A percentile compares a stretch with the other conserved stretches of the same genome.
Evolutionary conservation across 345 rosid genomes (phyloP).

Genomic region (Lumnitzera littorea): DNA sequence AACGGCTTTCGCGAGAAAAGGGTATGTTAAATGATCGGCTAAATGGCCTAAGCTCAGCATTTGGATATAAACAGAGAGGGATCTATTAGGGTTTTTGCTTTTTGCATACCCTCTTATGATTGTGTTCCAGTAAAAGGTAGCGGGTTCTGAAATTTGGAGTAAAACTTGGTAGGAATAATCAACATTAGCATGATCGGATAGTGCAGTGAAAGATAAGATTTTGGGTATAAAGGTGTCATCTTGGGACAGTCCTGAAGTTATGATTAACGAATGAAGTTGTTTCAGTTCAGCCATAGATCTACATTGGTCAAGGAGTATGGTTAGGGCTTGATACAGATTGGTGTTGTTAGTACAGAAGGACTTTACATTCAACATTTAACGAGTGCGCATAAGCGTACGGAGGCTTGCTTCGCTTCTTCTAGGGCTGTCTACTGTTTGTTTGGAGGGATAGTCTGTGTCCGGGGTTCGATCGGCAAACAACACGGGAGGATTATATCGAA

Average conservation of each 20-base stretch:
- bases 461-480: too few relatives aligned
- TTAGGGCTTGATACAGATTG: conserved; percentile 7
- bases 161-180: conserved; percentile 44
- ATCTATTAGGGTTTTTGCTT: conserved; percentile 43
- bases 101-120: conserved; percentile 54
- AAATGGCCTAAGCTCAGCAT: conserved; percentile 45
- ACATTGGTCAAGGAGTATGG: conserved; percentile 37
- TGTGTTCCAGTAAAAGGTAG: conserved; percentile 48
- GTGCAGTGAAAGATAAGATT: conserved; percentile 42
- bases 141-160: conserved; percentile 28
- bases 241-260: conserved; percentile 44
- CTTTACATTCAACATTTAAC: conserved; percentile 37
- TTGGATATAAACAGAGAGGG: conserved; percentile 37
- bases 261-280: conserved; percentile 47
- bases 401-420: too few relatives aligned
- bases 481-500: too few relatives aligned
- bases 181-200: conserved; percentile 35
- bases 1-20: conserved; percentile 61
- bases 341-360: conserved; percentile 11
- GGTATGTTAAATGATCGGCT: conserved; percentile 68
- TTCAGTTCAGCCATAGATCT: conserved; percentile 43
- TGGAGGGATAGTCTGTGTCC: too few relatives aligned
- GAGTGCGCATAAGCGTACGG: background rate
- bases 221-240: conserved; percentile 37
- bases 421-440: too few relatives aligned